phyloP scores from a whole-genome alignment of 257 asterid species.

The Paulownia fortunei region DNA sequence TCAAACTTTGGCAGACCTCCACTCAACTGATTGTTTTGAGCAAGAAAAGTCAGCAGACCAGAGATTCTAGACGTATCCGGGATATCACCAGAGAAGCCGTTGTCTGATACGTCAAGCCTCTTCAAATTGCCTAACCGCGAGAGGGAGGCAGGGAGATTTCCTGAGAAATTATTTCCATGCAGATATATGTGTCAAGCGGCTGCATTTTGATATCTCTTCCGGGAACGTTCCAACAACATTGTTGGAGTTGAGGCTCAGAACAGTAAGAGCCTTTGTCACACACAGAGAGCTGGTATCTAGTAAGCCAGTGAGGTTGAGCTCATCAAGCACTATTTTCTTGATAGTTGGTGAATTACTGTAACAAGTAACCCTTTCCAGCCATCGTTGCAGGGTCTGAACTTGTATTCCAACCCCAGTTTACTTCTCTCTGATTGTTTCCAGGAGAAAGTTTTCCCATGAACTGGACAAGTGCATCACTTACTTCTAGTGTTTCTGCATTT shows the following conservation, averaged over 20 bases:
- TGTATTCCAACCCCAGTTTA: conserved; percentile 65
- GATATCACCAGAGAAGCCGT: conserved; percentile 62
- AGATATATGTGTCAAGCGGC: conserved; percentile 59
- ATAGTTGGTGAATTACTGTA: conserved; percentile 34
- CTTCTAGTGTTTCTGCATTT: conserved; percentile 55
- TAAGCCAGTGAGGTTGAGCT: conserved; percentile 50
- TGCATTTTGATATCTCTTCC: conserved; percentile 62
- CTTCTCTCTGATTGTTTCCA: conserved; percentile 33
- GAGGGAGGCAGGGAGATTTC: conserved; percentile 58
- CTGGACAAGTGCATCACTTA: conserved; percentile 45
- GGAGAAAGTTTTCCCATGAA: conserved; percentile 59
- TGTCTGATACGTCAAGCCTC: conserved; percentile 52
- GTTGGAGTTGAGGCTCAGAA: conserved; percentile 64
- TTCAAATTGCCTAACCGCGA: conserved; percentile 55
- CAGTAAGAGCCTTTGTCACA: conserved; percentile 41
- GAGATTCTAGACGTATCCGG: conserved; percentile 64
- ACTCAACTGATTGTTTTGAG: conserved; percentile 54
- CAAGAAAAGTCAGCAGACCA: conserved; percentile 64
- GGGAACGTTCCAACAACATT: conserved; percentile 49
- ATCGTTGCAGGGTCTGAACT: conserved; percentile 62
- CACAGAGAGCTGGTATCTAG: conserved; percentile 63
- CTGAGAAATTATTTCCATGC: conserved; percentile 50
- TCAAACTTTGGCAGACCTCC: conserved; percentile 59
- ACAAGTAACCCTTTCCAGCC: conserved; percentile 71
- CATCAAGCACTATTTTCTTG: conserved; percentile 57